Evolutionary conservation across 2,329 filamentous ascomycete species (phyloP).

Genomic region (Xylaria sp.): DNA sequence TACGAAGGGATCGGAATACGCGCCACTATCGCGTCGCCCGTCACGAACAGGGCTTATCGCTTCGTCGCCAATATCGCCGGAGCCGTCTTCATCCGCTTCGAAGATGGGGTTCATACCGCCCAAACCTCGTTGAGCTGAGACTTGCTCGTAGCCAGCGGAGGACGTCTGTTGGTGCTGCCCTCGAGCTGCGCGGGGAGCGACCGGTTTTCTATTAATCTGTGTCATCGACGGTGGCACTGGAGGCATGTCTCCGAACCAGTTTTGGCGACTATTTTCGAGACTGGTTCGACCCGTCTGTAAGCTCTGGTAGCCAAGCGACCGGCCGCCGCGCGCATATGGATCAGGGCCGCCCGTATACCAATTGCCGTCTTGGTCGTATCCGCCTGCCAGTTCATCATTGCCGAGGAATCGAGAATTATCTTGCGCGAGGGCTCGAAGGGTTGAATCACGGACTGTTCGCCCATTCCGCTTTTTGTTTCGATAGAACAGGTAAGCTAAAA

Average conservation of each 20-base stretch:
- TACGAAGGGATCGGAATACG: slow-evolving; percentile 61
- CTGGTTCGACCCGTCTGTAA: slow-evolving; percentile 53
- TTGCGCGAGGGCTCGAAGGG: slow-evolving; percentile 61
- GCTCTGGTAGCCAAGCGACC: slow-evolving; percentile 63
- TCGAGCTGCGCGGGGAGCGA: slow-evolving; percentile 47
- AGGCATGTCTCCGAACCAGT: slow-evolving; percentile 45
- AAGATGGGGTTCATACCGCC: slow-evolving; percentile 68
- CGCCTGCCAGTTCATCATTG: slow-evolving; percentile 54
- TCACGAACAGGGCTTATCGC: slow-evolving; percentile 43
- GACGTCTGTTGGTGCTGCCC: slow-evolving; percentile 54
- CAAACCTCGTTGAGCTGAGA: slow-evolving; percentile 44
- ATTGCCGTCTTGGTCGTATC: slow-evolving; percentile 46
- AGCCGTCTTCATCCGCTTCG: slow-evolving; percentile 66
- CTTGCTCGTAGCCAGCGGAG: slow-evolving; percentile 47
- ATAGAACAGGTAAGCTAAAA: slow-evolving; percentile 62
- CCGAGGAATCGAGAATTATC: slow-evolving; percentile 59
- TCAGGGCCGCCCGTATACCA: slow-evolving; percentile 62
- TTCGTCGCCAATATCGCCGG: slow-evolving; percentile 51
- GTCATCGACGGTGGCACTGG: slow-evolving; percentile 28
- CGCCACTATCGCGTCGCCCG: slow-evolving; percentile 38
- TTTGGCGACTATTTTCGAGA: slow-evolving; percentile 43
- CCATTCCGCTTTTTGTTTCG: slow-evolving; percentile 57
- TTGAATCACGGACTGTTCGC: slow-evolving; percentile 56
- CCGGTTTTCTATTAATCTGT: slow-evolving; percentile 46
- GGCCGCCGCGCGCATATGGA: slow-evolving; percentile 54